These are phyloP conservation scores for Vicia faba DNA, from an alignment of 306 rosid species.

Conservation along the genomic window DNA sequence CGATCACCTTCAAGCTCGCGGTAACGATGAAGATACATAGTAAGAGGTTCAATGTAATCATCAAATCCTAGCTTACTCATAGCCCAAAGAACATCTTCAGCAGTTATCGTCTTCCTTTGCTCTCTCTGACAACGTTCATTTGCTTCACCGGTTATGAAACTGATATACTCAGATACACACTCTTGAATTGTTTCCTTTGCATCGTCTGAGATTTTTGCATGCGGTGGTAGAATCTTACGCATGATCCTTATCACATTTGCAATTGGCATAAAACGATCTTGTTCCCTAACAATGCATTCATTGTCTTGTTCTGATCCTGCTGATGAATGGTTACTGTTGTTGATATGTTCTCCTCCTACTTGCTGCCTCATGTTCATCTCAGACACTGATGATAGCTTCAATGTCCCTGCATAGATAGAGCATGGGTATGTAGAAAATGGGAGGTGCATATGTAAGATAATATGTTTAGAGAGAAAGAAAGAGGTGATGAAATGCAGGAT, in stretches of 20 bases:
- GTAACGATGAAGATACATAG: constrained; percentile 72
- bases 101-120: constrained; percentile 84
- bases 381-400: constrained; percentile 40
- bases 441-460: background rate
- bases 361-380: constrained; percentile 29
- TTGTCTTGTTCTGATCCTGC: constrained; percentile 38
- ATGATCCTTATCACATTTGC: constrained; percentile 89
- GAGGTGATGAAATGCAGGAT: background rate
- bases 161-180: constrained; percentile 81
- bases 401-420: constrained; percentile 33
- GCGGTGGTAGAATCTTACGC: constrained; percentile 81
- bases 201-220: constrained; percentile 78
- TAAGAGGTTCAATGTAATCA: constrained; percentile 75
- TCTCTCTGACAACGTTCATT: constrained; percentile 86
- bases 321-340: constrained; percentile 6
- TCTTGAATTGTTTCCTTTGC: constrained; percentile 90
- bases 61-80: constrained; percentile 89
- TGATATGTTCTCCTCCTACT: background rate
- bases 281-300: constrained; percentile 79
- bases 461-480: background rate
- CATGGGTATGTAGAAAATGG: background rate
- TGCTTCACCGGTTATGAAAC: constrained; percentile 90
- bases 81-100: constrained; percentile 90
- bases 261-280: constrained; percentile 92
- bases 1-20: constrained; percentile 80